Percentiles rank a stretch among this genome's conserved stretches.
Evolutionary conservation across 2,329 filamentous ascomycete genomes (phyloP).

Genomic region (Calonectria naviculata): DNA sequence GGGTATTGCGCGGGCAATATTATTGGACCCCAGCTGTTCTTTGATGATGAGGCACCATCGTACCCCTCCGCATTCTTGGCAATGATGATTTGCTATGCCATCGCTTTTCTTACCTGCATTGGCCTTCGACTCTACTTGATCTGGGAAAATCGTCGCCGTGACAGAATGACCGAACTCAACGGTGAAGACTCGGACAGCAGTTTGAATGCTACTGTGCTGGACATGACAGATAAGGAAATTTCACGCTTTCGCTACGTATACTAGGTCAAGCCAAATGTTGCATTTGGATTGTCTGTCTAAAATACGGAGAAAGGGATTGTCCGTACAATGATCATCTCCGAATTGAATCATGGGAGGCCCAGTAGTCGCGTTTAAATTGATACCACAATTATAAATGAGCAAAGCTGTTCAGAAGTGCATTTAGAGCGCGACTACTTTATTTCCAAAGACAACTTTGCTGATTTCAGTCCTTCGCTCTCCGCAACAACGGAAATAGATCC

Average conservation of each 20-base stretch:
- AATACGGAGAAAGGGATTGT: background rate
- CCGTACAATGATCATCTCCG: too few relatives aligned
- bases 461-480: background rate
- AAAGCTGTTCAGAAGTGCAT: background rate
- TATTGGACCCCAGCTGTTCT: conserved; percentile 70
- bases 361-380: background rate
- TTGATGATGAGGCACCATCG: conserved; percentile 64
- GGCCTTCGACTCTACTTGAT: conserved; percentile 62
- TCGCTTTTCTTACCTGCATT: conserved; percentile 55
- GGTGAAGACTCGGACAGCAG: background rate
- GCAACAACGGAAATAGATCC: background rate
- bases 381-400: background rate
- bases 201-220: conserved; percentile 38
- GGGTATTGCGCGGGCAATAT: conserved; percentile 71
- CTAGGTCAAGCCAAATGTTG: conserved; percentile 15
- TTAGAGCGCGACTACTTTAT: background rate
- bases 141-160: conserved; percentile 64
- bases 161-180: background rate
- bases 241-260: conserved; percentile 64
- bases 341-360: too few relatives aligned
- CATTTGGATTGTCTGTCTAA: background rate
- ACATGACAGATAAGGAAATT: conserved; percentile 68
- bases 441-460: background rate
- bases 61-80: conserved; percentile 72
- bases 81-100: conserved; percentile 69